Evolutionary conservation across 306 rosid species (phyloP).

Genomic region (Herpetospermum pedunculosum): DNA sequence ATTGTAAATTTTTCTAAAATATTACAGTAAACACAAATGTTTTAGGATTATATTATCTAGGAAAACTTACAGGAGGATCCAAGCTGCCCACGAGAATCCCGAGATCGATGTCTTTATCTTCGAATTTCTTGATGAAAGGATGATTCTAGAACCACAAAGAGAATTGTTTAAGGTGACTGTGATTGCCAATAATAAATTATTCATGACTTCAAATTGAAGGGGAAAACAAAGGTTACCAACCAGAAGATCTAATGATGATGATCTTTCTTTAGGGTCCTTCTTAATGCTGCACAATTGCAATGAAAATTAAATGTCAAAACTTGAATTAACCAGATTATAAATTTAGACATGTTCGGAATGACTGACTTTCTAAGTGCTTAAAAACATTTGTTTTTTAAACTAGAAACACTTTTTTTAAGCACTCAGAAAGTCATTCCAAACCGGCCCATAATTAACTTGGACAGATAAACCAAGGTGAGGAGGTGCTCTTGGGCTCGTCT

Average conservation of each 20-base stretch:
- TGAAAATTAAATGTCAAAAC: background rate
- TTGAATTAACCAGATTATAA: background rate
- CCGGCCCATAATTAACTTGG: background rate
- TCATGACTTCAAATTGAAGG: background rate
- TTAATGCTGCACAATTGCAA: conserved; percentile 62
- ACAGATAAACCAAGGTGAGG: too few species aligned
- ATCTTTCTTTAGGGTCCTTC: conserved; percentile 62
- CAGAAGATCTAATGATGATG: conserved; percentile 82
- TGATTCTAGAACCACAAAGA: conserved; percentile 46
- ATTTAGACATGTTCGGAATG: too few species aligned
- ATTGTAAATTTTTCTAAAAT: background rate
- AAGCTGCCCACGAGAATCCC: conserved; percentile 79
- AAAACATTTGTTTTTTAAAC: too few species aligned
- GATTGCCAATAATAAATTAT: background rate
- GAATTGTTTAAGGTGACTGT: conserved; percentile 6
- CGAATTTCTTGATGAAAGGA: conserved; percentile 94
- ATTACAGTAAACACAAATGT: background rate
- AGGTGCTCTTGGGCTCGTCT: too few species aligned
- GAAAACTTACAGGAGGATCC: conserved; percentile 86
- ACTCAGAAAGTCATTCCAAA: too few species aligned
- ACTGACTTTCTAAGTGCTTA: too few species aligned
- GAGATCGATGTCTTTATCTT: conserved; percentile 84
- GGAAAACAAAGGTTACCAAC: conserved; percentile 33
- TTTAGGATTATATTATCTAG: conserved; percentile 35
- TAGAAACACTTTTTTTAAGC: too few species aligned